Percentiles rank a stretch among this genome's conserved stretches.
Conservation (phyloP, 495 filamentous ascomycete species). For the Tuber indicum region DNA sequence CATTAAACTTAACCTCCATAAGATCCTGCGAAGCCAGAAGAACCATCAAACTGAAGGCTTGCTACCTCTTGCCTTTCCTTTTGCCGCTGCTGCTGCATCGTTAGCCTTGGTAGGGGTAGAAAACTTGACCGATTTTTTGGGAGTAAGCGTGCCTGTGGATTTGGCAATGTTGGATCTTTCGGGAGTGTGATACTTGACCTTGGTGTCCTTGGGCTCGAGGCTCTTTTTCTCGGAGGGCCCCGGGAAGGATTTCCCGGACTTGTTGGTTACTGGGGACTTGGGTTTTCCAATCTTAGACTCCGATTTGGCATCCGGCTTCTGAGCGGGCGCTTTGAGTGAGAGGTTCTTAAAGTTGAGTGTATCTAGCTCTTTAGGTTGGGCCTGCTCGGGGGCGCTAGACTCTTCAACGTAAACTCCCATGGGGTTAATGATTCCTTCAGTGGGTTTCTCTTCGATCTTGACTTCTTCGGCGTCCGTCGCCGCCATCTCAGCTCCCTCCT, state of each 20-base stretch:
- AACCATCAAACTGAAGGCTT: not conserved
- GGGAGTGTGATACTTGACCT: not conserved
- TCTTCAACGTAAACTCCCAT: not conserved
- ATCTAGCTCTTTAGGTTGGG: not conserved
- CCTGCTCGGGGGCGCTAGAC: not conserved
- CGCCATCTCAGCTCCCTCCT: not conserved
- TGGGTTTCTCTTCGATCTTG: not conserved
- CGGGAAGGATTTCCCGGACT: not conserved
- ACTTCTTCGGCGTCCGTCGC: not conserved
- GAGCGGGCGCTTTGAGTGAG: not conserved
- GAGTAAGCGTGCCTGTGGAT: not conserved
- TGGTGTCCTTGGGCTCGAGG: not conserved
- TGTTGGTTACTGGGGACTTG: not conserved
- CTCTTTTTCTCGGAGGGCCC: not conserved
- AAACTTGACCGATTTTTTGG: not conserved
- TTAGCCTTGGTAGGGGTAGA: not conserved
- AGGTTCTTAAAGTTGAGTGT: not conserved
- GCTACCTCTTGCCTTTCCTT: not conserved
- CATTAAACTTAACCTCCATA: not conserved
- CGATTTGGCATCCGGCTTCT: not conserved
- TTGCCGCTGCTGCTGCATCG: not conserved
- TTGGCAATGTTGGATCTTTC: not conserved
- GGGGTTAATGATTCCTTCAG: not conserved
- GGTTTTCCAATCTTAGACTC: not conserved
- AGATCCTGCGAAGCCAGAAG: not conserved